Percentiles rank a stretch among this genome's conserved stretches.
Conservation (phyloP, 2,329 filamentous ascomycete species). For the Aspergillus latus region DNA sequence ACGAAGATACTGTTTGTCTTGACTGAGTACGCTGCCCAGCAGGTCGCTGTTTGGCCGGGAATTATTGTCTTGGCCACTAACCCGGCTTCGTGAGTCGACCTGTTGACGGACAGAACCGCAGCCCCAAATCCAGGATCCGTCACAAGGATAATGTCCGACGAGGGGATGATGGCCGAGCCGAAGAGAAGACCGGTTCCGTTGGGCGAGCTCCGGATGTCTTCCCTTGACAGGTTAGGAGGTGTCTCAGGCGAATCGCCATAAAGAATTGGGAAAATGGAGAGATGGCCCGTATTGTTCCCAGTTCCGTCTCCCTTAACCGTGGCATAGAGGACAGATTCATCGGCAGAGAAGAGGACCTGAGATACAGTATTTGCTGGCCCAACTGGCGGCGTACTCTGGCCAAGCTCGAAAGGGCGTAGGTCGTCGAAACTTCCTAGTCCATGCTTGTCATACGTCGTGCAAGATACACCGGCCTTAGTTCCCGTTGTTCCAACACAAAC, state of each 20-base stretch:
- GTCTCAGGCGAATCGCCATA: neutral
- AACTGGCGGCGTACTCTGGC: neutral
- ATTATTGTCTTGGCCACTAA: neutral
- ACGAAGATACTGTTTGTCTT: neutral
- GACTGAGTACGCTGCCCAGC: neutral
- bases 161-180: neutral
- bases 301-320: constrained; percentile 1
- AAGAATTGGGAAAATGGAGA: neutral
- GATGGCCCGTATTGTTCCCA: neutral
- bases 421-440: neutral
- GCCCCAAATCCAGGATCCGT: neutral
- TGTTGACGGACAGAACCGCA: neutral
- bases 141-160: neutral
- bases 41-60: neutral
- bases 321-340: neutral
- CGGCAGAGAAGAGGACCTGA: neutral
- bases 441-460: neutral
- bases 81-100: neutral
- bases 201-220: neutral
- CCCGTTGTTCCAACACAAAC: constrained; percentile 1
- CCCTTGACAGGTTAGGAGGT: neutral
- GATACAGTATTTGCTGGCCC: neutral
- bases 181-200: neutral
- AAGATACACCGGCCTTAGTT: neutral
- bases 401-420: neutral